Percentiles rank a stretch among this genome's conserved stretches.
Conservation (phyloP, 345 rosid genomes). For the Euphorbia tirucalli region DNA sequence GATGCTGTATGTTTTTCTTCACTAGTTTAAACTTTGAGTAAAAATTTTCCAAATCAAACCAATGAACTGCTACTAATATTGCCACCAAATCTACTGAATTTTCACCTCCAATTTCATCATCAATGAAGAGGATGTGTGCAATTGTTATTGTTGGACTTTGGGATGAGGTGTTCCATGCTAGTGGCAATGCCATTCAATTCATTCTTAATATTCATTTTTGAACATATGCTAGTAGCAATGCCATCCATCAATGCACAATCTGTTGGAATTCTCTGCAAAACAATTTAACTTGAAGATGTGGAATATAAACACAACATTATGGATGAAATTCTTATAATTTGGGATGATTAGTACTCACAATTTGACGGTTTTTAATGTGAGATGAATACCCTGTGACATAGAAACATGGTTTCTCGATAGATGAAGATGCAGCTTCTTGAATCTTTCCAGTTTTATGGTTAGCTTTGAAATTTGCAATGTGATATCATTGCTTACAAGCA, state of each 20-base stretch:
- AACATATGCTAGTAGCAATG: not conserved
- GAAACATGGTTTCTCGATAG: not conserved
- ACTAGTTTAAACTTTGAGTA: no score
- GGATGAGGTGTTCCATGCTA: no score
- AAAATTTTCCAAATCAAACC: no score
- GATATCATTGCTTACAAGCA: not conserved
- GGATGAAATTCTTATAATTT: no score
- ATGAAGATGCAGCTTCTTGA: slow-evolving; percentile 7
- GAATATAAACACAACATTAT: not conserved
- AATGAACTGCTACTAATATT: no score
- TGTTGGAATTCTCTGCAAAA: slow-evolving; percentile 17
- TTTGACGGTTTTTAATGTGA: no score
- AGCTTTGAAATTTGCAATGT: not conserved
- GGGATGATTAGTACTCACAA: slow-evolving; percentile 13
- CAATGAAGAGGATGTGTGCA: no score
- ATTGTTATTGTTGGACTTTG: no score
- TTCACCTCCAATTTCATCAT: no score
- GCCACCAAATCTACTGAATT: no score
- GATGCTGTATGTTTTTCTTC: no score
- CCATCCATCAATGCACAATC: not conserved
- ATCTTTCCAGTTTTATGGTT: not conserved
- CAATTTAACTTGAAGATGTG: not conserved
- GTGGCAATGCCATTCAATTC: no score
- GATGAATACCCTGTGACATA: not conserved
- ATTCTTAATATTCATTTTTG: slow-evolving; percentile 3